phyloP scores from a whole-genome alignment of 805 yeast genomes.

The Suhomyces prunicola region DNA sequence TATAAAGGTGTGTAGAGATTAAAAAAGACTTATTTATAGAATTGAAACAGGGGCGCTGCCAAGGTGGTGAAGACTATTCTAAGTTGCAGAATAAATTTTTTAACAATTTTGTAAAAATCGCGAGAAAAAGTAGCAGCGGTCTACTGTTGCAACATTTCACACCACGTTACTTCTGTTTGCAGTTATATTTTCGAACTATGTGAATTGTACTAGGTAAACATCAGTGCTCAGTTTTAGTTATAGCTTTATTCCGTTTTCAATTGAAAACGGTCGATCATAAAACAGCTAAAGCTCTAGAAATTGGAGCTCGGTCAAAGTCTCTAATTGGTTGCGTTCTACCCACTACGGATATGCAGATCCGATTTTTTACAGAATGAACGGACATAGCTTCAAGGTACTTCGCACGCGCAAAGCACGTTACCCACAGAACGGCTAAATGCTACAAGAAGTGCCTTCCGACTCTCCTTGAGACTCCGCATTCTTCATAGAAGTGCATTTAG shows the following conservation, averaged over 20 bases:
- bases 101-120: not conserved
- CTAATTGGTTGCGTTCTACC: not conserved
- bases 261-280: not conserved
- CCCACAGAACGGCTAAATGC: not conserved
- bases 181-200: not conserved
- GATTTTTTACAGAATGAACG: not conserved
- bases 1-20: not conserved
- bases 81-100: not conserved
- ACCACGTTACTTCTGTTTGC: not conserved
- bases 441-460: not conserved
- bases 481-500: not conserved
- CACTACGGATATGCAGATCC: not conserved
- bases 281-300: not conserved
- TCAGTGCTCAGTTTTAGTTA: not conserved
- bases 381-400: not conserved
- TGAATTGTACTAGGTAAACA: not conserved
- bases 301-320: not conserved
- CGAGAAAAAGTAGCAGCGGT: not conserved
- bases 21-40: not conserved
- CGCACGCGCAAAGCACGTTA: not conserved
- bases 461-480: not conserved
- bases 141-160: not conserved
- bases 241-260: not conserved
- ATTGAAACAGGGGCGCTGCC: not conserved
- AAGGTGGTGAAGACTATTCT: not conserved